A percentile compares a stretch with the other conserved stretches of the same genome.
These are phyloP conservation scores for Colletotrichum orbiculare DNA, from an alignment of 2,329 filamentous ascomycete species.

Conservation along the genomic window DNA sequence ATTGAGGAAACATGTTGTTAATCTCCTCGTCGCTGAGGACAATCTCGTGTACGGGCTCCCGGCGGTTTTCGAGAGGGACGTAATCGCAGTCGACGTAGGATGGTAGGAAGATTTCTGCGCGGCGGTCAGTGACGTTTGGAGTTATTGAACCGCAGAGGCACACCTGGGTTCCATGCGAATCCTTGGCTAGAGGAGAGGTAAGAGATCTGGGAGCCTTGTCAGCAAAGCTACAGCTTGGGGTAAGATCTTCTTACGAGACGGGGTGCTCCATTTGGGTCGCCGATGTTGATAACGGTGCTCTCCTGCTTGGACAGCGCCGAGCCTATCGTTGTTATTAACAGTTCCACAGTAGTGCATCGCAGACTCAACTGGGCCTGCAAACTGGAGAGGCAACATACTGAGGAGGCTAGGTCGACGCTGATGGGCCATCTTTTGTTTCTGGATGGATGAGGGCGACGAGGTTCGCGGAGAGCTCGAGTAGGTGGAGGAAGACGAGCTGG, in stretches of 20 bases:
- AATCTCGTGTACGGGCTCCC: slow-evolving; percentile 83
- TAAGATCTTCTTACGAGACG: slow-evolving; percentile 68
- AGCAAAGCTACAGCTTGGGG: not conserved
- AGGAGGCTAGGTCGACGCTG: slow-evolving; percentile 70
- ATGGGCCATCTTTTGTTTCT: slow-evolving; percentile 59
- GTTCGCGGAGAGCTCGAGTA: slow-evolving; percentile 67
- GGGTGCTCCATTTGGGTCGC: slow-evolving; percentile 77
- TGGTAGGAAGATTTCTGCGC: slow-evolving; percentile 80
- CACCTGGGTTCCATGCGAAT: slow-evolving; percentile 85
- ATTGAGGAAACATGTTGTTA: slow-evolving; percentile 74
- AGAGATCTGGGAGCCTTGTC: slow-evolving; percentile 69
- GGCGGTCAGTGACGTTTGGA: slow-evolving; percentile 26
- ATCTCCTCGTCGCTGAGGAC: slow-evolving; percentile 81
- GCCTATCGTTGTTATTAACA: slow-evolving; percentile 61
- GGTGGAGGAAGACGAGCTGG: slow-evolving; percentile 64
- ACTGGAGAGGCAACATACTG: slow-evolving; percentile 55
- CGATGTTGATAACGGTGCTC: slow-evolving; percentile 84
- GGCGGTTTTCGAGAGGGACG: slow-evolving; percentile 78
- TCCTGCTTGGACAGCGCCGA: slow-evolving; percentile 78
- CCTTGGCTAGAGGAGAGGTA: slow-evolving; percentile 84
- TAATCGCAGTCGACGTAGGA: slow-evolving; percentile 82
- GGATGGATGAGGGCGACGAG: slow-evolving; percentile 53
- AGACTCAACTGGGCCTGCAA: not conserved
- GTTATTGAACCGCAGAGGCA: slow-evolving; percentile 30
- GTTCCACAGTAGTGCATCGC: slow-evolving; percentile 1